Evolutionary conservation across 2,329 filamentous ascomycete genomes (phyloP).

Genomic region (Fusarium oligoseptatum): DNA sequence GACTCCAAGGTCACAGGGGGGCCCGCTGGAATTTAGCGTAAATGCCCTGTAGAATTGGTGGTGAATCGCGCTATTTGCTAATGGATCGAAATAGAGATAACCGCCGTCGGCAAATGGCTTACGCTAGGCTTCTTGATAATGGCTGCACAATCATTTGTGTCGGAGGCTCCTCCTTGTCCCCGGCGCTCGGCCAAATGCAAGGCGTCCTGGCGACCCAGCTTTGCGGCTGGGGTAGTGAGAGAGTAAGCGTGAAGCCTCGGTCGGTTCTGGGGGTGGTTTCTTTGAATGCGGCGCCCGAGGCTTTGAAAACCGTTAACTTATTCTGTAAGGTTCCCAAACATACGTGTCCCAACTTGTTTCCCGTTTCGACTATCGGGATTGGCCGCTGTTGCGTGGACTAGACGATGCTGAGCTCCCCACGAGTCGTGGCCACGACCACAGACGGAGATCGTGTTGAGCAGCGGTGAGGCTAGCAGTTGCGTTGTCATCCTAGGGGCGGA

Average conservation of each 20-base stretch:
- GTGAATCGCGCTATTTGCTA: no score
- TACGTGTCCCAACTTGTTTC: background rate
- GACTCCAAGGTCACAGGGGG: no score
- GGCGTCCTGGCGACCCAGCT: background rate
- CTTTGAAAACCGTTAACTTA: background rate
- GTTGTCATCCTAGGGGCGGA: background rate
- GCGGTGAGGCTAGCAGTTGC: background rate
- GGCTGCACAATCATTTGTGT: background rate
- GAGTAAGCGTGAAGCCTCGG: background rate
- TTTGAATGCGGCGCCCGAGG: background rate
- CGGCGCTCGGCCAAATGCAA: background rate
- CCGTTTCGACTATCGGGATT: background rate
- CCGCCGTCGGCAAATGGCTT: background rate
- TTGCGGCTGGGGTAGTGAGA: background rate
- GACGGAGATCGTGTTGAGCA: background rate
- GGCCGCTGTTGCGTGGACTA: background rate
- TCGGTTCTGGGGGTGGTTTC: background rate
- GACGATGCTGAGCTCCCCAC: background rate
- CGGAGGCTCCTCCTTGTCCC: background rate
- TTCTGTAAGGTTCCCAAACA: background rate
- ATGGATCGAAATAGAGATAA: no score
- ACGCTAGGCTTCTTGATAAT: background rate
- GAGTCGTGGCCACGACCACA: no score
- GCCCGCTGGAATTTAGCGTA: no score
- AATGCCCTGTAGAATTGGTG: no score